These are phyloP conservation scores for Xerocomus nothofagi DNA, from an alignment of 1,284 basidiomycete species.

Conservation along the genomic window DNA sequence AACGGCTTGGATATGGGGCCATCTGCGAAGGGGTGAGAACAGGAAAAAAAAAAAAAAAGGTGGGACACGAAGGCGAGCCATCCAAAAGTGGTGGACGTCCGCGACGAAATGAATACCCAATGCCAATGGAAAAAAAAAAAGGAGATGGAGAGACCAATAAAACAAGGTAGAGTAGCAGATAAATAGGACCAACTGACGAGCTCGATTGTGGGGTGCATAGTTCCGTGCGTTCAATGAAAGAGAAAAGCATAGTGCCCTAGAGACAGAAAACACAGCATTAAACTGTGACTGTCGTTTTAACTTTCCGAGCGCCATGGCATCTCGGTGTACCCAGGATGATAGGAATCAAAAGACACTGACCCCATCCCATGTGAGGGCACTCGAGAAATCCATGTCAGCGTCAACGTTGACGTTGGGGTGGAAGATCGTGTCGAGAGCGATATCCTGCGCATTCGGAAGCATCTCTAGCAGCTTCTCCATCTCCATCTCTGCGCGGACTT, in stretches of 20 bases:
- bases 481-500: slow-evolving; percentile 46
- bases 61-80: background rate
- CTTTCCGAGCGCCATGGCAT: slow-evolving; percentile 9
- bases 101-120: background rate
- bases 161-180: slow-evolving; percentile 29
- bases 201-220: slow-evolving; percentile 8
- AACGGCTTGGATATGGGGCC: background rate
- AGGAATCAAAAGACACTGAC: slow-evolving; percentile 27
- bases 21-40: background rate
- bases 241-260: slow-evolving; percentile 8
- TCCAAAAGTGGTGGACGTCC: slow-evolving; percentile 2
- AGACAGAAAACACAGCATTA: slow-evolving; percentile 8
- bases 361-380: slow-evolving; percentile 37
- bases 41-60: background rate
- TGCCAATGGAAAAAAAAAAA: slow-evolving; percentile 7
- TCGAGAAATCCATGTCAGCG: slow-evolving; percentile 38
- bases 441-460: slow-evolving; percentile 41
- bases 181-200: slow-evolving; percentile 22
- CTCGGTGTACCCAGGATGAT: slow-evolving; percentile 1
- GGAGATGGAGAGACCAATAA: slow-evolving; percentile 24
- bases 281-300: slow-evolving; percentile 16
- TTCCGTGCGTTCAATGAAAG: slow-evolving; percentile 18
- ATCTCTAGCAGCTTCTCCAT: slow-evolving; percentile 63
- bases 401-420: slow-evolving; percentile 25
- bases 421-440: slow-evolving; percentile 27